Percentiles rank a stretch among this genome's conserved stretches.
phyloP scores from a whole-genome alignment of 208 protist species.

The Wallacemonas collosoma region DNA sequence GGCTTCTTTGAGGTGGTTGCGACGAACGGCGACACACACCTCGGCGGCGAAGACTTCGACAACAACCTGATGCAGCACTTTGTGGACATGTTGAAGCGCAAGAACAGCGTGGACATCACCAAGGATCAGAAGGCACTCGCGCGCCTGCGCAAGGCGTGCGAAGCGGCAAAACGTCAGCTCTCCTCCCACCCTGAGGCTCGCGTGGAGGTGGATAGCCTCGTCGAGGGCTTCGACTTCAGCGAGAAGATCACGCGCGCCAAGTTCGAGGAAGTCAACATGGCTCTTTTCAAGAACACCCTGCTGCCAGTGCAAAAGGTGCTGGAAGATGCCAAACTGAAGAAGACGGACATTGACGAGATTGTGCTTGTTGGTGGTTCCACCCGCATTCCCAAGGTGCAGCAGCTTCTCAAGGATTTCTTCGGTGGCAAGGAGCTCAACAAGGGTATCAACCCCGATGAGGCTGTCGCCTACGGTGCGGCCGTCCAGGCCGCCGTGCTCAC shows the following conservation, averaged over 20 bases:
- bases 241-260: slow-evolving; percentile 94
- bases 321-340: slow-evolving; percentile 94
- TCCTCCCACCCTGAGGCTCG: slow-evolving; percentile 85
- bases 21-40: slow-evolving; percentile 98
- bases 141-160: slow-evolving; percentile 64
- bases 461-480: slow-evolving; percentile 98
- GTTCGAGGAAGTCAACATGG: slow-evolving; percentile 97
- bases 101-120: slow-evolving; percentile 55
- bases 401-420: slow-evolving; percentile 97
- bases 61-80: slow-evolving; percentile 69
- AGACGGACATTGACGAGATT: slow-evolving; percentile 96
- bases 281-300: slow-evolving; percentile 97
- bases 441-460: slow-evolving; percentile 98
- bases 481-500: slow-evolving; percentile 97
- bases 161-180: slow-evolving; percentile 68
- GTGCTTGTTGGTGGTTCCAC: slow-evolving; percentile 96
- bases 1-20: slow-evolving; percentile 98
- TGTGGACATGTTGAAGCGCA: slow-evolving; percentile 42
- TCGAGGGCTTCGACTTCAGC: slow-evolving; percentile 96
- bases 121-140: slow-evolving; percentile 61
- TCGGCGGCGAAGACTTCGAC: slow-evolving; percentile 98
- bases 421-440: slow-evolving; percentile 96
- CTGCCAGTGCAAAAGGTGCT: slow-evolving; percentile 95
- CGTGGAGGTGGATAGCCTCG: slow-evolving; percentile 96
- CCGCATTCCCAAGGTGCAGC: slow-evolving; percentile 98